These are phyloP conservation scores for Arabidopsis arenosa DNA, from an alignment of 345 rosid species.

Conservation along the genomic window DNA sequence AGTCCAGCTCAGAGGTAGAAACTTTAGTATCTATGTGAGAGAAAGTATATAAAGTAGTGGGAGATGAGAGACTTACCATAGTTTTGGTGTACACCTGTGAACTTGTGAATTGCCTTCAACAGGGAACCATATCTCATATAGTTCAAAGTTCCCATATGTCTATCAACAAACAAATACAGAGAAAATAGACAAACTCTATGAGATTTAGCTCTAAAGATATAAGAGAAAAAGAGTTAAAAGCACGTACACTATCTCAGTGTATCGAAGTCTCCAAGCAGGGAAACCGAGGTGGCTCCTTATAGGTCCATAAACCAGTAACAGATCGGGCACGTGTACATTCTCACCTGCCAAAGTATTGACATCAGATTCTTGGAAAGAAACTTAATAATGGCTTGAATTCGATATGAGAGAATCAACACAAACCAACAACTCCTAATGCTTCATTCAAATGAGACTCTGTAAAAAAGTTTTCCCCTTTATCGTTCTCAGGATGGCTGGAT, in stretches of 20 bases:
- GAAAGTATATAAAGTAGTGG: neutral
- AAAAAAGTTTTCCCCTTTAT: constrained; percentile 55
- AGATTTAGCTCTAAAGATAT: constrained; percentile 14
- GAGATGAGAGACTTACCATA: constrained; percentile 61
- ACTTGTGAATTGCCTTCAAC: constrained; percentile 71
- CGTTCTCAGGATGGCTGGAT: constrained; percentile 43
- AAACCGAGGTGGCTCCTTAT: constrained; percentile 89
- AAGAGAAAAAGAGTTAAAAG: constrained; percentile 26
- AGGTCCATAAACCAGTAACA: constrained; percentile 86
- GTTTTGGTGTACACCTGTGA: constrained; percentile 77
- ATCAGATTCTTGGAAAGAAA: constrained; percentile 3
- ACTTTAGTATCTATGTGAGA: neutral
- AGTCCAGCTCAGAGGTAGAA: neutral
- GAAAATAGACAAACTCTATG: constrained; percentile 16
- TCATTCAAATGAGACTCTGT: constrained; percentile 73
- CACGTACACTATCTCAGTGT: constrained; percentile 84
- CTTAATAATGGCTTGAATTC: neutral
- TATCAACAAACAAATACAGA: constrained; percentile 43
- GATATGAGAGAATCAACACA: constrained; percentile 39
- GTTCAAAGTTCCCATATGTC: constrained; percentile 87
- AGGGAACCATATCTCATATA: constrained; percentile 71
- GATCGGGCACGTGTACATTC: constrained; percentile 74
- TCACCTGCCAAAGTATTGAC: constrained; percentile 57
- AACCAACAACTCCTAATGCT: constrained; percentile 75
- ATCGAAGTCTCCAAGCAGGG: constrained; percentile 93